Evolutionary conservation across 495 filamentous ascomycete genomes (phyloP).

Genomic region (Amorphotheca resinae): DNA sequence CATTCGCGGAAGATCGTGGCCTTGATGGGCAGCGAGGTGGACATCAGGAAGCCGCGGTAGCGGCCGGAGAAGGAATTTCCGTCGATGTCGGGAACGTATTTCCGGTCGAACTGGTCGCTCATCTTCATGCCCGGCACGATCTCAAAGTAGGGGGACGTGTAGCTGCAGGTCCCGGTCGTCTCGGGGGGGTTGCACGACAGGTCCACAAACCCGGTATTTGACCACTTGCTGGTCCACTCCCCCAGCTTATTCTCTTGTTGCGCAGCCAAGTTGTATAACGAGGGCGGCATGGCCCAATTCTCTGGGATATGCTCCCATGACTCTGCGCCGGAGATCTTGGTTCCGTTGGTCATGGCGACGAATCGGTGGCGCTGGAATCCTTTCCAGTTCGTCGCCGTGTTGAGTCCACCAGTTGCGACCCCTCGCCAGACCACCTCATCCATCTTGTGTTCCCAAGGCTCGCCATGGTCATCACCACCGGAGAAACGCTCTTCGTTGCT

Average conservation of each 20-base stretch:
- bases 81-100: constrained; percentile 53
- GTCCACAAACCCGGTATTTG: constrained; percentile 35
- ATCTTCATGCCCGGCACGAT: constrained; percentile 27
- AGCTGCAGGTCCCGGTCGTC: constrained; percentile 30
- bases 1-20: constrained; percentile 64
- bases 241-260: constrained; percentile 17
- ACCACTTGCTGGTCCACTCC: constrained; percentile 30
- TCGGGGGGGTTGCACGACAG: constrained; percentile 28
- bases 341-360: constrained; percentile 55
- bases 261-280: constrained; percentile 23
- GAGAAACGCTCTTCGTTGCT: constrained; percentile 57
- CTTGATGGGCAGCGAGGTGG: constrained; percentile 54
- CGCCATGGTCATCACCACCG: constrained; percentile 37
- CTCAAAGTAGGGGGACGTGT: constrained; percentile 36
- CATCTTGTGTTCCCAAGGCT: constrained; percentile 43
- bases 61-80: constrained; percentile 62
- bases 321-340: constrained; percentile 35
- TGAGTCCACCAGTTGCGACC: constrained; percentile 55
- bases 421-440: constrained; percentile 55
- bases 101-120: constrained; percentile 16
- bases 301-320: constrained; percentile 19
- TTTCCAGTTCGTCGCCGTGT: constrained; percentile 49
- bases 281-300: constrained; percentile 30
- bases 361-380: constrained; percentile 65
- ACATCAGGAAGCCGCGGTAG: constrained; percentile 54